Evolutionary conservation across 106 monocot genomes (phyloP).

Genomic region (Agapanthus africanus): DNA sequence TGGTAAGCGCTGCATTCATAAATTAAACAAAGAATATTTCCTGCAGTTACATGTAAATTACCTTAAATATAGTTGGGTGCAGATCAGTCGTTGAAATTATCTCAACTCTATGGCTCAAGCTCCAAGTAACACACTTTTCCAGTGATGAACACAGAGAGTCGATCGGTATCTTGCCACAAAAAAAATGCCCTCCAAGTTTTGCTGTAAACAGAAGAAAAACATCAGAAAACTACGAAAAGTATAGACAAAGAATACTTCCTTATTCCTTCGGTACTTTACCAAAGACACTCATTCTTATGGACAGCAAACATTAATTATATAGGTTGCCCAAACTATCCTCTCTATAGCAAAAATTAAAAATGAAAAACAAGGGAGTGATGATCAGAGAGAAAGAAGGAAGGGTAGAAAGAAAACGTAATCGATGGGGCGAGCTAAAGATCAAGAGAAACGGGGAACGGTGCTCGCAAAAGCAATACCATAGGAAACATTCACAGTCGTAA

Average conservation of each 20-base stretch:
- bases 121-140: slow-evolving; percentile 75
- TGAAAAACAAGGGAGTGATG: background rate
- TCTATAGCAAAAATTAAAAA: background rate
- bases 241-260: background rate
- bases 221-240: background rate
- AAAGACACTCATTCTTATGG: background rate
- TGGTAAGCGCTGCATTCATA: background rate
- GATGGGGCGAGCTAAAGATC: no score
- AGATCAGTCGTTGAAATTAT: slow-evolving; percentile 60
- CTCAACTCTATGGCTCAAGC: slow-evolving; percentile 66
- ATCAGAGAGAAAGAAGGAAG: no score
- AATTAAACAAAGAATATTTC: background rate
- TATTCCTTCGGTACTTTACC: background rate
- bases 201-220: slow-evolving; percentile 19
- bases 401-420: background rate
- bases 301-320: background rate
- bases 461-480: no score
- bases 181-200: slow-evolving; percentile 66
- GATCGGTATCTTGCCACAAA: slow-evolving; percentile 79
- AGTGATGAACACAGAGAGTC: slow-evolving; percentile 64
- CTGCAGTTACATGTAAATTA: slow-evolving; percentile 20
- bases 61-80: slow-evolving; percentile 63
- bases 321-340: background rate
- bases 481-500: no score
- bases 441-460: no score